These are phyloP conservation scores for Teratosphaeria gauchensis DNA, from an alignment of 2,329 filamentous ascomycete species.

Conservation along the genomic window DNA sequence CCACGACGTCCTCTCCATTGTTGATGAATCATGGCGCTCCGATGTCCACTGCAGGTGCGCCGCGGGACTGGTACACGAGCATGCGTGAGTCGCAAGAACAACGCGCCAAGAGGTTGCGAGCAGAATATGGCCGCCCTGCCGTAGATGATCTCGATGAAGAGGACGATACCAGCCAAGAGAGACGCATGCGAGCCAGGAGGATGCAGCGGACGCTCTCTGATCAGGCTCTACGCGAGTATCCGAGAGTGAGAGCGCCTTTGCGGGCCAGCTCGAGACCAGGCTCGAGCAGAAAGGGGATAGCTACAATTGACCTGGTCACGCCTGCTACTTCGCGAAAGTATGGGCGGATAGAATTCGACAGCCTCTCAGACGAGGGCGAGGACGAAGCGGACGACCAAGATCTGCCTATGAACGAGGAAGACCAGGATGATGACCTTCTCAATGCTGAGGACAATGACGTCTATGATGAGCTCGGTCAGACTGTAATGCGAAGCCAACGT, in stretches of 20 bases:
- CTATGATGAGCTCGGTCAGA: conserved; percentile 27
- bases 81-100: conserved; percentile 37
- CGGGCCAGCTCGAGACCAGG: conserved; percentile 4
- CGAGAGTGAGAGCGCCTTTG: conserved; percentile 11
- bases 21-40: conserved; percentile 21
- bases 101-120: conserved; percentile 17
- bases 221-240: conserved; percentile 10
- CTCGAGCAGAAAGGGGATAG: conserved; percentile 8
- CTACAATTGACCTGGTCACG: conserved; percentile 22
- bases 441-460: conserved; percentile 28
- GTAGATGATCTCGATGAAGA: conserved; percentile 13
- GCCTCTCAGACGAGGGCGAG: conserved; percentile 10
- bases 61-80: conserved; percentile 33
- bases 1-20: conserved; percentile 30
- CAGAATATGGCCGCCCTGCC: conserved; percentile 9
- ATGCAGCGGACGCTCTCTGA: conserved; percentile 14
- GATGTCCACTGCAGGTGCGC: conserved; percentile 20
- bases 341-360: conserved; percentile 10
- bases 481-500: conserved; percentile 23
- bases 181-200: conserved; percentile 6
- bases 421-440: conserved; percentile 11
- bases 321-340: conserved; percentile 17
- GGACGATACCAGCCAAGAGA: conserved; percentile 9
- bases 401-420: conserved; percentile 6
- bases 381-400: conserved; percentile 8